phyloP scores from a whole-genome alignment of 306 rosid genomes.

The Prosopis cineraria region DNA sequence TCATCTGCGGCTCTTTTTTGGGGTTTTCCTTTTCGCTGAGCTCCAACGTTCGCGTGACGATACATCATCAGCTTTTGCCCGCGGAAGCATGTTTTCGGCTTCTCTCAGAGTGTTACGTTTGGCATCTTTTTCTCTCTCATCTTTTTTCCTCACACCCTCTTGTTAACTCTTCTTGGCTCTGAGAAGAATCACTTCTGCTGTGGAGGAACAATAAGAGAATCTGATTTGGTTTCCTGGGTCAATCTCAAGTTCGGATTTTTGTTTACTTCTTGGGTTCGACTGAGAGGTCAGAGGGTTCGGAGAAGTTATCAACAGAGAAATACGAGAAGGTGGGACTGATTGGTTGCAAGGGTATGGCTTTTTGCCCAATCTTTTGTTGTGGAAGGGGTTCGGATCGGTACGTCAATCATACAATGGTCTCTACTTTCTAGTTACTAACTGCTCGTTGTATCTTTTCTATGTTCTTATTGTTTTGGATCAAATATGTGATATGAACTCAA shows the following conservation, averaged over 20 bases:
- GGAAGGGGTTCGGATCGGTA: constrained; percentile 67
- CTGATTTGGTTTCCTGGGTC: constrained; percentile 35
- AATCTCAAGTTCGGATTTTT: constrained; percentile 35
- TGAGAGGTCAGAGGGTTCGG: neutral
- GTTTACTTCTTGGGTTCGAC: constrained; percentile 27
- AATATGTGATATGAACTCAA: neutral
- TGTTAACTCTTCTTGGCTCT: constrained; percentile 23
- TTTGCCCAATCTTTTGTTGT: constrained; percentile 52
- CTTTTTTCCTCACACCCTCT: constrained; percentile 18
- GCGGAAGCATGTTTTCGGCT: constrained; percentile 16
- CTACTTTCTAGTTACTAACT: neutral
- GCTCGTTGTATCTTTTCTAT: constrained; percentile 1
- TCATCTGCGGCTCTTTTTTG: neutral
- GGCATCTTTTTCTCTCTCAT: constrained; percentile 33
- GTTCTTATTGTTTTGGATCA: neutral
- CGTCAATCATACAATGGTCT: constrained; percentile 22
- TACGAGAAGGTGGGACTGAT: constrained; percentile 33
- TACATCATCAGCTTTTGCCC: constrained; percentile 21
- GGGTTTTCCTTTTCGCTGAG: constrained; percentile 11
- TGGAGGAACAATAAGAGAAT: constrained; percentile 8
- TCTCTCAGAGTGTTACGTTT: constrained; percentile 29
- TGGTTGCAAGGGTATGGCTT: constrained; percentile 53
- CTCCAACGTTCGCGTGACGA: constrained; percentile 34
- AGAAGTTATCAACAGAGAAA: neutral
- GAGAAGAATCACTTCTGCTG: neutral